Conservation (phyloP, 2,329 filamentous ascomycete genomes). For the Penicillium sp. region DNA sequence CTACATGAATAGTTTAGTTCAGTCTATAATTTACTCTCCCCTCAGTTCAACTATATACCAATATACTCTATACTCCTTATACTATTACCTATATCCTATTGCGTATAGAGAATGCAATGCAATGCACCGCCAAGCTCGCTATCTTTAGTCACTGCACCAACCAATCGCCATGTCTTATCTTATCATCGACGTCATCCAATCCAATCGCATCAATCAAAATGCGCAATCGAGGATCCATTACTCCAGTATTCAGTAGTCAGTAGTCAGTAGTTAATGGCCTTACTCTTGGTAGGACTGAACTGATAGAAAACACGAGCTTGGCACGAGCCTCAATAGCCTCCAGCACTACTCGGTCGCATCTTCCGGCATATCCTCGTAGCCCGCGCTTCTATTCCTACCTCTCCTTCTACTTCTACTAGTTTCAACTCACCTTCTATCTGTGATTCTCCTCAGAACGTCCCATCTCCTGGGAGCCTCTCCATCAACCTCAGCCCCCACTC, state of each 20-base stretch:
- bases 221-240: background rate
- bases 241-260: background rate
- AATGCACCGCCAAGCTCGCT: slow-evolving; percentile 23
- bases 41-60: too few relatives aligned
- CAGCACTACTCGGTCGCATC: background rate
- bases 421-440: background rate
- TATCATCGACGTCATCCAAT: slow-evolving; percentile 31
- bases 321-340: slow-evolving; percentile 5
- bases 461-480: too few relatives aligned
- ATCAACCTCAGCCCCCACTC: background rate
- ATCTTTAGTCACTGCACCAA: slow-evolving; percentile 33
- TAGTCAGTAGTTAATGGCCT: background rate
- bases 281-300: background rate
- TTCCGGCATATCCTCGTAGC: slow-evolving; percentile 5
- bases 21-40: background rate
- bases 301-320: slow-evolving; percentile 1
- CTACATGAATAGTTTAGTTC: background rate
- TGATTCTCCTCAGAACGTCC: background rate
- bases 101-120: too few relatives aligned
- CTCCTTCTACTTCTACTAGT: background rate
- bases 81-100: too few relatives aligned
- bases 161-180: slow-evolving; percentile 32
- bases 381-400: background rate
- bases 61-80: too few relatives aligned
- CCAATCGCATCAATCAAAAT: background rate